Conservation (phyloP, 1,284 basidiomycete species). For the Papiliotrema laurentii region DNA sequence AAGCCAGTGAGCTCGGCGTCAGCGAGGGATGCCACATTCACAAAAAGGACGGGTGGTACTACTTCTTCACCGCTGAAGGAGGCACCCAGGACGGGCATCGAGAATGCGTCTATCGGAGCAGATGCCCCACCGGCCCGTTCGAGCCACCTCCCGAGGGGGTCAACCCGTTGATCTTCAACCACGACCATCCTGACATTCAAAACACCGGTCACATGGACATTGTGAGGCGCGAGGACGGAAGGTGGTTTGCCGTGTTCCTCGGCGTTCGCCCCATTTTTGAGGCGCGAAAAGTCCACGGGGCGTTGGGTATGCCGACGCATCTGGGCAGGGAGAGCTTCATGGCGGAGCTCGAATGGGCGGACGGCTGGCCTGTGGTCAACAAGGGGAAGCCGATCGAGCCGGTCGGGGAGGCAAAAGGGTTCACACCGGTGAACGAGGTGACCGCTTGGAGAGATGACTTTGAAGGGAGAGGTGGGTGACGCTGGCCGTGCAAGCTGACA, state of each 20-base stretch:
- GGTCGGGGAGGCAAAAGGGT: constrained; percentile 5
- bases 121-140: constrained; percentile 3
- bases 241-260: constrained; percentile 23
- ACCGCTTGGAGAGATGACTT: constrained; percentile 13
- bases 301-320: constrained; percentile 5
- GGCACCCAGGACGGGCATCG: constrained; percentile 18
- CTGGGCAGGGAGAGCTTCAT: constrained; percentile 23
- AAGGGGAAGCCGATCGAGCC: constrained; percentile 13
- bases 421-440: constrained; percentile 4
- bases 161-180: constrained; percentile 23
- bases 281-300: neutral
- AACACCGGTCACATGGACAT: constrained; percentile 30
- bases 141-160: constrained; percentile 1
- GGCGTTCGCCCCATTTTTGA: constrained; percentile 2
- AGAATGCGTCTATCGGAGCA: constrained; percentile 1
- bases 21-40: constrained; percentile 30
- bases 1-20: neutral
- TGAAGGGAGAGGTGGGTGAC: constrained; percentile 5
- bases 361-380: constrained; percentile 25
- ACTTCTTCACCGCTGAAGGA: constrained; percentile 32
- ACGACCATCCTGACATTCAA: neutral
- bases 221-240: constrained; percentile 14
- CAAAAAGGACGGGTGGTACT: constrained; percentile 18
- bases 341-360: constrained; percentile 19
- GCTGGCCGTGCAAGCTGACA: neutral